phyloP scores from a whole-genome alignment of 2,329 filamentous ascomycete species.

The Dactylellina haptotyla region DNA sequence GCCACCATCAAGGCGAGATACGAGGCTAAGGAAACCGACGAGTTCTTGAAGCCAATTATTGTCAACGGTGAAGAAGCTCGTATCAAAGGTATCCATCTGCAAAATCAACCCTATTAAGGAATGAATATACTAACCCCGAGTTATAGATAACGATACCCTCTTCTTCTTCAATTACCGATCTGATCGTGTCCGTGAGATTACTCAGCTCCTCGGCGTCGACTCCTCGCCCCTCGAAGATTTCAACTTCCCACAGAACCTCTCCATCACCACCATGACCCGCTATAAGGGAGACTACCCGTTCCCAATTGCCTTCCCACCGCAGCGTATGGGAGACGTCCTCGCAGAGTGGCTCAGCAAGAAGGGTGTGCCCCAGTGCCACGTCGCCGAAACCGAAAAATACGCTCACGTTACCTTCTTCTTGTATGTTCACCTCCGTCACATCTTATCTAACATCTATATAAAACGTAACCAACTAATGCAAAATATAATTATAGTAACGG shows the following conservation, averaged over 20 bases:
- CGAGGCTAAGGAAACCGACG: conserved; percentile 86
- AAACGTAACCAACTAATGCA: neutral
- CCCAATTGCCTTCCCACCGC: conserved; percentile 89
- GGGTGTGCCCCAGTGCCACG: conserved; percentile 88
- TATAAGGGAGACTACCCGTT: conserved; percentile 97
- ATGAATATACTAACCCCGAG: neutral
- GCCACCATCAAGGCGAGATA: conserved; percentile 89
- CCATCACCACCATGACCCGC: conserved; percentile 94
- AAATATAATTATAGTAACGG: conserved; percentile 83
- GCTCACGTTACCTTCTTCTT: conserved; percentile 89
- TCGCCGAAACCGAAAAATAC: conserved; percentile 99
- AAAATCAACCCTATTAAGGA: neutral
- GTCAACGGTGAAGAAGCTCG: conserved; percentile 85
- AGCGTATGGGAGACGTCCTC: conserved; percentile 97
- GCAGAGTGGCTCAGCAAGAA: conserved; percentile 96
- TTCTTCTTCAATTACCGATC: conserved; percentile 99
- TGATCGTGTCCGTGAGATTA: conserved; percentile 94
- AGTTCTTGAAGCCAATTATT: conserved; percentile 98
- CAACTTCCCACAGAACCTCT: conserved; percentile 87
- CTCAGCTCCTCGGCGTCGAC: conserved; percentile 91
- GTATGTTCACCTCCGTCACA: conserved; percentile 11
- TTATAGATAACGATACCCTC: conserved; percentile 83
- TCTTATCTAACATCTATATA: neutral
- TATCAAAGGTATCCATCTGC: conserved; percentile 74
- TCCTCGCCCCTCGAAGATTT: conserved; percentile 90